These are phyloP conservation scores for Trypanosoma caninum DNA, from an alignment of 208 protist genomes.

Conservation along the genomic window DNA sequence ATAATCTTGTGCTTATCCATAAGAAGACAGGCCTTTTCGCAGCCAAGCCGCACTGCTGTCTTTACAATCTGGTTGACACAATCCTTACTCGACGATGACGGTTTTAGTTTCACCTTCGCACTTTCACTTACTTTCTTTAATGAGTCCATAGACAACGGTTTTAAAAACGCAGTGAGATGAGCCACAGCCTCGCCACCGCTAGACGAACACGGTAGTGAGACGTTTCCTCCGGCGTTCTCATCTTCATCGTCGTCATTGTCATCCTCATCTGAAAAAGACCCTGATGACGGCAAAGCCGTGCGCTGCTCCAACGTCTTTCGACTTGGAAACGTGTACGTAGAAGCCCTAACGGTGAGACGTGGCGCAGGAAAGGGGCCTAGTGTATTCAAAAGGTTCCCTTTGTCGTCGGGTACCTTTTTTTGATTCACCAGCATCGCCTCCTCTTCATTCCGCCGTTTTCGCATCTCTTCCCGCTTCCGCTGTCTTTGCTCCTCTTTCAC, in stretches of 20 bases:
- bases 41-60: slow-evolving; percentile 77
- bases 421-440: slow-evolving; percentile 87
- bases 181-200: slow-evolving; percentile 57
- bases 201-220: slow-evolving; percentile 27
- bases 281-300: slow-evolving; percentile 55
- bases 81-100: slow-evolving; percentile 69
- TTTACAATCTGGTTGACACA: slow-evolving; percentile 85
- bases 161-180: slow-evolving; percentile 81
- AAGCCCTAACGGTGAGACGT: slow-evolving; percentile 65
- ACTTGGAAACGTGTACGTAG: slow-evolving; percentile 73
- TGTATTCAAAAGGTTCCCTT: slow-evolving; percentile 63
- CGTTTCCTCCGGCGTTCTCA: slow-evolving; percentile 25
- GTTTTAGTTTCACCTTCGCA: slow-evolving; percentile 84
- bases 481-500: slow-evolving; percentile 61
- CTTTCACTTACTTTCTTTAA: slow-evolving; percentile 89
- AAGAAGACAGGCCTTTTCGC: slow-evolving; percentile 82
- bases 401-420: slow-evolving; percentile 83
- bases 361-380: slow-evolving; percentile 73
- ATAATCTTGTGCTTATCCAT: slow-evolving; percentile 91
- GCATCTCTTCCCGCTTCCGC: slow-evolving; percentile 69
- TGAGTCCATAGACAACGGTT: slow-evolving; percentile 82
- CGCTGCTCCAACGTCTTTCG: slow-evolving; percentile 81
- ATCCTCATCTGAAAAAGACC: slow-evolving; percentile 63
- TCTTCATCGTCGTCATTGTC: slow-evolving; percentile 41
- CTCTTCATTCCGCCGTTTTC: slow-evolving; percentile 73